Base-by-base conservation (phyloP, 192 early-diverging fungal species). In the Gigaspora rosea region DNA sequence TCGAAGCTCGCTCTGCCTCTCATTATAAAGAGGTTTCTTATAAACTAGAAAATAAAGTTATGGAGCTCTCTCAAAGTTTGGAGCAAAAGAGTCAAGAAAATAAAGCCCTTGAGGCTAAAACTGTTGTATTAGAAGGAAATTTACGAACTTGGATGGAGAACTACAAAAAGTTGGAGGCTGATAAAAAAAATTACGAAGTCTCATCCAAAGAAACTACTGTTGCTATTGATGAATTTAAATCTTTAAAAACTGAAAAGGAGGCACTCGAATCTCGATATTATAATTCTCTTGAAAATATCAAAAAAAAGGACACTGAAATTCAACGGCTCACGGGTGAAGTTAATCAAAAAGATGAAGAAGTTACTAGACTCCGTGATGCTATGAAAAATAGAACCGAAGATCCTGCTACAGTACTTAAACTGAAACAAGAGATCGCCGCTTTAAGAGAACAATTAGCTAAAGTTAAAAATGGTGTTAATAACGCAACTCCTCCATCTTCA, bases 11-110 rank as follows among this genome's bases (percentile, higher is more conserved):
- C 66, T 95, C 94, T 59, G 94, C 95, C 16, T 92, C 89, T 73
- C 97, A 98, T 76, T 91, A 96, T 81, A 95, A 98, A 86, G 94
- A 98, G 76, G 89, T 92, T 46, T 96, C 96, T 47, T 95, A 95
- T 82, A 92, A 92, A 84, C 85, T 99, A 4, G 98, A 99, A 84
- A 91, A 89, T 86, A 98, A 97, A 88, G 94, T 99, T 71, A 91
- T 98, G 79, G 95, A 95, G 81, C 86, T 99, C 72, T 97, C 96
- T 47, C 94, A 94, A 77, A 83, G 84, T 47, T 81, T 96, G 65
- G 88, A 88, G 41, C 80, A 82, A 66, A 84, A 87, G 77, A 88
- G 88, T 74, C 86, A 94, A 75, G 94, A 95, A 79, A 90, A 92
- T 81, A 88, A 88, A 35, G 61, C 71, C 15, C 81, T 91, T 67